These are phyloP conservation scores for Cyberlindnera subsufficiens DNA, from an alignment of 805 yeast genomes.

Conservation along the genomic window DNA sequence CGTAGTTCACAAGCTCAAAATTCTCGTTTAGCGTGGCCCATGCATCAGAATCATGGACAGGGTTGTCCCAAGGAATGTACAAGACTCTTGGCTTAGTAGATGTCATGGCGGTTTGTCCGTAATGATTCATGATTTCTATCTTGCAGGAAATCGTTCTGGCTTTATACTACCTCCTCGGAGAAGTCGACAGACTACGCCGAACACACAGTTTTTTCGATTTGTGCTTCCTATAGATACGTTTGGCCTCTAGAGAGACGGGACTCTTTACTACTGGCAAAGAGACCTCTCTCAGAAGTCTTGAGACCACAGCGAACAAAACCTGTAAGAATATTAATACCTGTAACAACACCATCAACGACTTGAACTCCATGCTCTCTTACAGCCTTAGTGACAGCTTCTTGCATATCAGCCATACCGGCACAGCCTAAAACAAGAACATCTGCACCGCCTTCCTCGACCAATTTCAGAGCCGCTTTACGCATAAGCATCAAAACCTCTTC, in stretches of 20 bases:
- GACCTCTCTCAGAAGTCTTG: conserved; percentile 25
- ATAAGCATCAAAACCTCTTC: conserved; percentile 24
- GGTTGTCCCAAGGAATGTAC: conserved; percentile 32
- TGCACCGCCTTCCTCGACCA: conserved; percentile 25
- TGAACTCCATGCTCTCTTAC: conserved; percentile 16
- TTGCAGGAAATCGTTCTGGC: not conserved
- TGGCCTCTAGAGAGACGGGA: conserved; percentile 20
- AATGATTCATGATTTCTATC: too few species aligned
- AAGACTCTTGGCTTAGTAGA: conserved; percentile 29
- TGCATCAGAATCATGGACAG: conserved; percentile 31
- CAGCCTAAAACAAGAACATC: conserved; percentile 27
- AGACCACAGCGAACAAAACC: conserved; percentile 20
- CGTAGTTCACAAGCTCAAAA: conserved; percentile 30
- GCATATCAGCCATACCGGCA: conserved; percentile 29
- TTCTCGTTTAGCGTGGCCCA: conserved; percentile 32
- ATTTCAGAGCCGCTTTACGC: conserved; percentile 19
- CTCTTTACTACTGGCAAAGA: conserved; percentile 20
- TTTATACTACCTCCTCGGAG: not conserved
- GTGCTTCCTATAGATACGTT: conserved; percentile 8
- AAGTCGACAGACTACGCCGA: not conserved
- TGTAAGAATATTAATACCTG: conserved; percentile 21
- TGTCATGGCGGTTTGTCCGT: conserved; percentile 1
- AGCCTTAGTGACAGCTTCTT: conserved; percentile 19
- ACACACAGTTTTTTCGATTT: not conserved
- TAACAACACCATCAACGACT: conserved; percentile 24